These are phyloP conservation scores for Spergularia bocconei DNA, from an alignment of 148 eudicot species.

Conservation along the genomic window DNA sequence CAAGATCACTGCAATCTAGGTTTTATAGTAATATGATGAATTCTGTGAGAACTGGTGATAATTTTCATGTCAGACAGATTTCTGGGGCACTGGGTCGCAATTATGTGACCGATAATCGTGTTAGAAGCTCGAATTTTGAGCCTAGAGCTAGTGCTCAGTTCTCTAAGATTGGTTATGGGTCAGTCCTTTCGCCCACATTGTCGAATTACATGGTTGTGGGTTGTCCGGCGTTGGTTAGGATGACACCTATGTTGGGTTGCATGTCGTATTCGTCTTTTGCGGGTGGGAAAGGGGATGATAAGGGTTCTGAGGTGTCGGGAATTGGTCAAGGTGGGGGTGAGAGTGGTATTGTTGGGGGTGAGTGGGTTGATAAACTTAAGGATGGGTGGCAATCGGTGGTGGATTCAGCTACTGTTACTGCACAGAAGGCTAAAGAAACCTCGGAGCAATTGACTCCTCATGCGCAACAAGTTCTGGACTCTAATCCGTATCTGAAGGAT, in stretches of 20 bases:
- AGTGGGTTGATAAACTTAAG: slow-evolving; percentile 59
- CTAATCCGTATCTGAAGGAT: slow-evolving; percentile 79
- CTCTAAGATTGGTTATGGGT: slow-evolving; percentile 23
- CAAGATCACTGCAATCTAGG: slow-evolving; percentile 19
- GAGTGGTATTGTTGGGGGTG: slow-evolving; percentile 48
- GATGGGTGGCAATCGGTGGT: slow-evolving; percentile 55
- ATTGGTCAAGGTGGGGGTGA: slow-evolving; percentile 28
- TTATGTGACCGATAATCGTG: slow-evolving; percentile 28
- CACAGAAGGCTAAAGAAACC: slow-evolving; percentile 62
- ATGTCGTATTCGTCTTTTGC: slow-evolving; percentile 46
- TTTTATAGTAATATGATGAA: slow-evolving; percentile 20
- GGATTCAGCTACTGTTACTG: slow-evolving; percentile 43
- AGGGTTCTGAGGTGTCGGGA: slow-evolving; percentile 35
- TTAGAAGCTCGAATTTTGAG: slow-evolving; percentile 23
- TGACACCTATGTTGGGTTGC: slow-evolving; percentile 33
- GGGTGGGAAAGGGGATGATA: slow-evolving; percentile 45
- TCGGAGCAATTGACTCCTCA: slow-evolving; percentile 58
- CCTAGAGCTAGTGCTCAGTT: slow-evolving; percentile 24
- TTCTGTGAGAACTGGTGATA: slow-evolving; percentile 14
- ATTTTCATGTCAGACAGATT: slow-evolving; percentile 31
- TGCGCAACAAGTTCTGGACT: slow-evolving; percentile 60
- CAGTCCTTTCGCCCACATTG: slow-evolving; percentile 36
- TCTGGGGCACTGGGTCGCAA: slow-evolving; percentile 28
- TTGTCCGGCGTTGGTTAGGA: slow-evolving; percentile 31
- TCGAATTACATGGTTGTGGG: slow-evolving; percentile 25